phyloP scores from a whole-genome alignment of 179 eudicot species.

The Spinacia oleracea region DNA sequence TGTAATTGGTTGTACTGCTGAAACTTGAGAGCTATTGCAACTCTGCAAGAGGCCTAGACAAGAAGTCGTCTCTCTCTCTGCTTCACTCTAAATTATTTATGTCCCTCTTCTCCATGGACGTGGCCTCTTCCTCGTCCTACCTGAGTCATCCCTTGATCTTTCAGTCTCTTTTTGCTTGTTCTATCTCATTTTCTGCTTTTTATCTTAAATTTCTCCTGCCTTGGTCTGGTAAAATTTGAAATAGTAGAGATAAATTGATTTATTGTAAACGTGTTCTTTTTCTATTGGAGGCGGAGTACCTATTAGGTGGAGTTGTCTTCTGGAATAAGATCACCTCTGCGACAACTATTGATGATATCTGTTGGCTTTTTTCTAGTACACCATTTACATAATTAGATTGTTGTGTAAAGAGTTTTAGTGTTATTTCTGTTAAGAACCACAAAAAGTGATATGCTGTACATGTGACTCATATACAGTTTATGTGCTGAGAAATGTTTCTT shows the following conservation, averaged over 20 bases:
- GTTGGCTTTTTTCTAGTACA: neutral
- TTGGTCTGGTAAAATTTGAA: neutral
- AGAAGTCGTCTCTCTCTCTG: neutral
- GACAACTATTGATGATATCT: neutral
- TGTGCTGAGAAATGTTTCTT: conserved; percentile 20
- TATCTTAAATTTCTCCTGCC: neutral
- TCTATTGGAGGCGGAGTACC: neutral
- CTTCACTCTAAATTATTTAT: neutral
- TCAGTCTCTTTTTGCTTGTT: neutral
- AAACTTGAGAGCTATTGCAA: neutral
- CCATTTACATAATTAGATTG: neutral
- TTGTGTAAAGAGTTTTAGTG: neutral
- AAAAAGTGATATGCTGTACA: too few relatives aligned
- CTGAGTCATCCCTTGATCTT: neutral
- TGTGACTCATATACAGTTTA: conserved; percentile 2
- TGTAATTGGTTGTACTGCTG: neutral
- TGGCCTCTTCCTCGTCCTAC: neutral
- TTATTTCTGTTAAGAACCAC: neutral
- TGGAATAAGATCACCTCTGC: neutral
- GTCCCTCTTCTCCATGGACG: too few relatives aligned
- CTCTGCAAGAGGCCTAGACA: neutral
- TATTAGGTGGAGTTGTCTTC: neutral
- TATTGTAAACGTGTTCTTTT: neutral
- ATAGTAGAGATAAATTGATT: neutral
- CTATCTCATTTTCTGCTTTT: neutral